Percentiles rank a stretch among this genome's conserved stretches.
phyloP scores from a whole-genome alignment of 805 yeast genomes.

The Metschnikowia colocasiae region DNA sequence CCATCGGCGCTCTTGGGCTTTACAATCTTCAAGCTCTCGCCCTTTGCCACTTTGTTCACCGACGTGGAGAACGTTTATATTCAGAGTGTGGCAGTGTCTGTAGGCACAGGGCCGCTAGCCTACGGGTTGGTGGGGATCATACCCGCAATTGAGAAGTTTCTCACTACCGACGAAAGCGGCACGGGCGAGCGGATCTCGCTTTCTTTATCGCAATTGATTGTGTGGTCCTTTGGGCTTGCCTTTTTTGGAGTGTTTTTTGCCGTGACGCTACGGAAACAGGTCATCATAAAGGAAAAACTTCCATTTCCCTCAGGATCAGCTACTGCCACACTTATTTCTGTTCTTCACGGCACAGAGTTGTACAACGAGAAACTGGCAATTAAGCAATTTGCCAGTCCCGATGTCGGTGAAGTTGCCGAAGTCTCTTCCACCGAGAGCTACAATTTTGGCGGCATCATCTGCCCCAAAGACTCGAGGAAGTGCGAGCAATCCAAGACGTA shows the following conservation, averaged over 20 bases:
- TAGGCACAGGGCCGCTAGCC: constrained; percentile 95
- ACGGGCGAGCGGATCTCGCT: constrained; percentile 36
- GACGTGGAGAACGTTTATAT: constrained; percentile 94
- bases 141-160: constrained; percentile 90
- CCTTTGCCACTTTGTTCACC: constrained; percentile 45
- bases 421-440: constrained; percentile 6
- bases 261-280: constrained; percentile 80
- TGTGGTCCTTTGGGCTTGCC: constrained; percentile 86
- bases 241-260: constrained; percentile 96
- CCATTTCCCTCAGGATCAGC: constrained; percentile 96
- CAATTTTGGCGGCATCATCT: constrained; percentile 16
- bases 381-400: neutral
- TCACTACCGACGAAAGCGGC: constrained; percentile 77
- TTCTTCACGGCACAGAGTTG: constrained; percentile 69
- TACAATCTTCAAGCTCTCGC: constrained; percentile 67
- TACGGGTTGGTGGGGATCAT: constrained; percentile 93
- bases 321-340: constrained; percentile 88
- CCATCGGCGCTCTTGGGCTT: constrained; percentile 90
- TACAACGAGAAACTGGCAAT: constrained; percentile 28
- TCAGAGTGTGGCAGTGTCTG: constrained; percentile 92
- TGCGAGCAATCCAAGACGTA: constrained; percentile 28
- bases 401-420: neutral
- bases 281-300: constrained; percentile 79
- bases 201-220: constrained; percentile 50
- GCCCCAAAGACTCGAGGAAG: constrained; percentile 16